Evolutionary conservation across 2,329 filamentous ascomycete species (phyloP).

Genomic region (Pyrenophora graminea): DNA sequence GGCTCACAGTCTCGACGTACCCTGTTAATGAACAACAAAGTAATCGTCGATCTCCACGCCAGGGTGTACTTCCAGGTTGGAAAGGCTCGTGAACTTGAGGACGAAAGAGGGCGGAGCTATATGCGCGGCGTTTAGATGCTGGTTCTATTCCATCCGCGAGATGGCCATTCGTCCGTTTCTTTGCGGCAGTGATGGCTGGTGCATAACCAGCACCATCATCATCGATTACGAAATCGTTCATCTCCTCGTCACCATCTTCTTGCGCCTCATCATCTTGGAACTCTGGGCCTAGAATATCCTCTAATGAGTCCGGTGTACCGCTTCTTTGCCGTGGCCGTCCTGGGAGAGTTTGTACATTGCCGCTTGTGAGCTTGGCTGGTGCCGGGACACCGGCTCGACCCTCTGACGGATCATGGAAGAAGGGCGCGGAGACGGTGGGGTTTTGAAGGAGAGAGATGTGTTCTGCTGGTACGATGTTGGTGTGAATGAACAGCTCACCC

Average conservation of each 20-base stretch:
- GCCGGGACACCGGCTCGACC: slow-evolving; percentile 70
- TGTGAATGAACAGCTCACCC: slow-evolving; percentile 90
- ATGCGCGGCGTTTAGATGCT: slow-evolving; percentile 57
- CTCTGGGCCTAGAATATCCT: slow-evolving; percentile 73
- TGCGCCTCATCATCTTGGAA: slow-evolving; percentile 56
- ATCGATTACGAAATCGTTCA: slow-evolving; percentile 86
- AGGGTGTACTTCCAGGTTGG: slow-evolving; percentile 92
- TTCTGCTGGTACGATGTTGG: slow-evolving; percentile 63
- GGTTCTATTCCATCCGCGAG: slow-evolving; percentile 50
- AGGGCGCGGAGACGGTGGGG: slow-evolving; percentile 74
- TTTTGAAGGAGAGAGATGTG: slow-evolving; percentile 56
- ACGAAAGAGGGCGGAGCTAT: slow-evolving; percentile 53
- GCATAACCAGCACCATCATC: slow-evolving; percentile 93
- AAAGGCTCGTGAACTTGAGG: slow-evolving; percentile 81
- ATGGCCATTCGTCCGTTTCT: slow-evolving; percentile 63
- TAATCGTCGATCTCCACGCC: slow-evolving; percentile 92
- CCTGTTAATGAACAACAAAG: slow-evolving; percentile 91
- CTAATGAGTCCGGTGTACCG: slow-evolving; percentile 75
- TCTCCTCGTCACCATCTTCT: slow-evolving; percentile 49
- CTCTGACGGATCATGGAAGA: slow-evolving; percentile 77
- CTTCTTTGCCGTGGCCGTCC: slow-evolving; percentile 56
- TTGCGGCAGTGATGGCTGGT: slow-evolving; percentile 61
- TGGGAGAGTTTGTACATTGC: slow-evolving; percentile 58
- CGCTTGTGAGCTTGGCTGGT: slow-evolving; percentile 55
- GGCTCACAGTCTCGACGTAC: slow-evolving; percentile 95